Base-by-base conservation (phyloP, 2,329 filamentous ascomycete genomes). In the Massarina eburnea region DNA sequence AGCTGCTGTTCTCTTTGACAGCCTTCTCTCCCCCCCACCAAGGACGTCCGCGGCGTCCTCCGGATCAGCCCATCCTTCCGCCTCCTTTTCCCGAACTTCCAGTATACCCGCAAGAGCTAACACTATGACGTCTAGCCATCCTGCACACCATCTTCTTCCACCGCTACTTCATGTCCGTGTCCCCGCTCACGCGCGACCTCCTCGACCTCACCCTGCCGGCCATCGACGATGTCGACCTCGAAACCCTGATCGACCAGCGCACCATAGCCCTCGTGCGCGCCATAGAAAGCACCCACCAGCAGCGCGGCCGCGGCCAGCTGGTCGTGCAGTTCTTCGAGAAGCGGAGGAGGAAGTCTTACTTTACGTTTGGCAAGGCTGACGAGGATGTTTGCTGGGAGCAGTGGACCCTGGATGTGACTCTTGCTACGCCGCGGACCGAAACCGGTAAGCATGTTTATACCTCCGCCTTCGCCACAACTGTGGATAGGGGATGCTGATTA, bases 101-200 rank as follows among this genome's bases (percentile, higher is more conserved):
- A 29, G 20, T 46, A 40, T 39, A 37, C 43, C 21, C 24, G 14
- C 36, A 46, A 38, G 34, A 39, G 21, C 48, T 52, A 33, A 34
- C 36, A 17, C 46, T 39, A 37, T 41, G 39, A 20, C 35, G 43
- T 43, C 32, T 62, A 95, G 92, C 88, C 54, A 88, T 96, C 68
- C 81, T 97, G 39, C 91, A 96, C 71, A 95, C 91, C 40, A 96
- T 97, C 71, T 99, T 97, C 83, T 97, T 97, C 80, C 91, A 96
- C 76, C 88, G 94, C 65, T 95, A 92, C 81, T 96, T 97, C 78
- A 90, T 90, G 46, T 85, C 89, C 47, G 81, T 96, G 59, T 78
- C 82, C 33, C 92, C 94, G 5, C 82, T 83, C 53, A 91, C 89
- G 53, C 86, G 90, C 73, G 91, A 96, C 66, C 84, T 96, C 53